Evolutionary conservation across 345 rosid genomes (phyloP), one percentile per base, ranked within the genome.

Genomic region (Kandelia obovata): DNA sequence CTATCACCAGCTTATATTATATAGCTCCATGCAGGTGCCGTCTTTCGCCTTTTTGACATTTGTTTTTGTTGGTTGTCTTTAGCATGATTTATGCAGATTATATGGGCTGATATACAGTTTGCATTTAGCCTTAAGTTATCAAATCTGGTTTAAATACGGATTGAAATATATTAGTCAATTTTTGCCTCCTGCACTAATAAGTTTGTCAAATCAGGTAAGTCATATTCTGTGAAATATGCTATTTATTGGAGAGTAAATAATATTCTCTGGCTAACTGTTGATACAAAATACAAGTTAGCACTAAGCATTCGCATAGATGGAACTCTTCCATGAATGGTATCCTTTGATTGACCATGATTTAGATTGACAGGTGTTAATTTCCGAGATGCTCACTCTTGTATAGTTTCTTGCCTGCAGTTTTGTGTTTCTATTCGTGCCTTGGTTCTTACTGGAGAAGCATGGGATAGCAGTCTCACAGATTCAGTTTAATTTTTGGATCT

Each of bases 11-110:
- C 87, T 84, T 94, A 73, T 91, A 92, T 79, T 89, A 91, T 84
- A 92, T 92, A 30, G 98, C 99, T 75, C 98, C 98, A 5, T 95
- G 97, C 98, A 95, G 99, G 99, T 95, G 87, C 28, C 32, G 70
- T 65, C 21, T 70, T 52, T 71, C 8, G n/a, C 57, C 35, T 56
- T 30, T 68, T 52, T 46, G 31, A 53, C 9, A 25, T 66, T 35
- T 72, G 46, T 49, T 64, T 57, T 39, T 27, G 25, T 51, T 51
- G 59, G 49, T 43, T 43, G 5, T 43, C 49, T 43, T 43, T 43
- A 15, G 5, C 49, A 11, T 43, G 49, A 15, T 43, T 43, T 43
- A 43, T 43, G 49, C 49, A 43, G 13, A 17, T 4, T 43, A 43
- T 43, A 3, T 34, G 5, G 46, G 49, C 17, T 43, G 16, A 43